phyloP scores from a whole-genome alignment of 2,329 filamentous ascomycete genomes.

The Zymoseptoria tritici region DNA sequence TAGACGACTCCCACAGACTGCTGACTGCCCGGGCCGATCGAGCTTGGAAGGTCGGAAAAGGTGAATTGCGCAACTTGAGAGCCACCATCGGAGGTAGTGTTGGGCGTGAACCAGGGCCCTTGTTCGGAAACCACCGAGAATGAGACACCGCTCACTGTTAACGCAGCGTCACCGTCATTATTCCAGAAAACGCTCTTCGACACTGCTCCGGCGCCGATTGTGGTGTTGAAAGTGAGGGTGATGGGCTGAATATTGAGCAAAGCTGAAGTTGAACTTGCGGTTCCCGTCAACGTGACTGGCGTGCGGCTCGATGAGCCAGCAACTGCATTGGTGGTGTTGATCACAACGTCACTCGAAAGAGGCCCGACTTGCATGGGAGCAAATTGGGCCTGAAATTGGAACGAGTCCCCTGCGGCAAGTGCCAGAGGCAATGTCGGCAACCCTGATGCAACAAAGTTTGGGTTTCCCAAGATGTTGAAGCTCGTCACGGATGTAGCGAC shows the following conservation, averaged over 20 bases:
- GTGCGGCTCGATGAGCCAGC: conserved; percentile 4
- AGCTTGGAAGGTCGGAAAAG: conserved; percentile 3
- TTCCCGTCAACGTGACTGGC: conserved; percentile 3
- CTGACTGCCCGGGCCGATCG: conserved; percentile 1
- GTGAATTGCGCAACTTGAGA: conserved; percentile 4
- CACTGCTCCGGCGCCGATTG: conserved; percentile 1
- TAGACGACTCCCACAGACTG: conserved; percentile 1
- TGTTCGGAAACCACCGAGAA: conserved; percentile 2
- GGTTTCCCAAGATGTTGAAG: conserved; percentile 3
- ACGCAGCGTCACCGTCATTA: conserved; percentile 1
- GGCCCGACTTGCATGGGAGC: conserved; percentile 1
- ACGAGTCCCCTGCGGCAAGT: neutral
- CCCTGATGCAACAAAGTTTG: conserved; percentile 2
- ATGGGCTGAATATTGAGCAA: conserved; percentile 1
- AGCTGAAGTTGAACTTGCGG: conserved; percentile 2
- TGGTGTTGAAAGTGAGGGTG: conserved; percentile 1
- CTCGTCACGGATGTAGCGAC: conserved; percentile 1
- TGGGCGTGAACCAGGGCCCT: conserved; percentile 4
- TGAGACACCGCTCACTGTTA: conserved; percentile 1
- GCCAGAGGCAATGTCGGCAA: conserved; percentile 2
- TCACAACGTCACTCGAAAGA: conserved; percentile 4
- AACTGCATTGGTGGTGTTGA: conserved; percentile 3
- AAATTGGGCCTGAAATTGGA: conserved; percentile 5
- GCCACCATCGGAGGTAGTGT: conserved; percentile 2
- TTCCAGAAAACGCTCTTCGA: conserved; percentile 2